Evolutionary conservation across 164 flowering plant species (phyloP).

Genomic region (Magnolia officinalis): DNA sequence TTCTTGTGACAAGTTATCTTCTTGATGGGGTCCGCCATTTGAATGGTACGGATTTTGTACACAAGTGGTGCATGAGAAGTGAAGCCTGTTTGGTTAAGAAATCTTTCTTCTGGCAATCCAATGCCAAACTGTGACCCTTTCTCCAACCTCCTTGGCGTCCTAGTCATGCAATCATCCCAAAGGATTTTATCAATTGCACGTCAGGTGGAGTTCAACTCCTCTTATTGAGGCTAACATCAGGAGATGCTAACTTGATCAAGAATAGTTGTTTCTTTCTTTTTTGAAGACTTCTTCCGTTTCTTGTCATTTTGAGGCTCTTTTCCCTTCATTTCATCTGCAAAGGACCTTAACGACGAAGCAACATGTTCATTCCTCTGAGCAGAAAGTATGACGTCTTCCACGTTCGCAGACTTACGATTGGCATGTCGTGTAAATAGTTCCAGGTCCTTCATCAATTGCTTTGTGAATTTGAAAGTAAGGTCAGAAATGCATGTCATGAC

Average conservation of each 20-base stretch:
- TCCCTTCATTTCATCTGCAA: constrained; percentile 56
- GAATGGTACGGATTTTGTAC: no score
- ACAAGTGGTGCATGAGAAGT: no score
- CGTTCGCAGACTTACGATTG: constrained; percentile 67
- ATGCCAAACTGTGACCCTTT: no score
- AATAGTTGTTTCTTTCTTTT: constrained; percentile 46
- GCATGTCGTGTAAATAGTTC: constrained; percentile 87
- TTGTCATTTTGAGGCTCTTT: constrained; percentile 71
- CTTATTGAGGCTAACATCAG: constrained; percentile 13
- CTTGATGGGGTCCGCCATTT: no score
- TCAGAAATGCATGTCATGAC: constrained; percentile 66
- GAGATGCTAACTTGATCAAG: constrained; percentile 31
- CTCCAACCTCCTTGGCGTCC: no score
- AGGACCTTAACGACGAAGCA: constrained; percentile 52
- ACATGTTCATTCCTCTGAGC: constrained; percentile 84
- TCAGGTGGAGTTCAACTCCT: no score
- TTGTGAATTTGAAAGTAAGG: constrained; percentile 59
- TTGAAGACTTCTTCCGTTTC: constrained; percentile 70
- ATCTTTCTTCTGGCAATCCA: no score
- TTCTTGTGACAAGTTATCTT: no score
- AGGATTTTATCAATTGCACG: no score
- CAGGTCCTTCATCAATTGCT: constrained; percentile 74
- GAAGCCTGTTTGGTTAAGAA: no score
- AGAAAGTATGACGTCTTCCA: constrained; percentile 70
- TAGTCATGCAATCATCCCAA: no score